Percentiles rank a stretch among this genome's conserved stretches.
Conservation (phyloP, 768 basidiomycete species). For the Suillus clintonianus region DNA sequence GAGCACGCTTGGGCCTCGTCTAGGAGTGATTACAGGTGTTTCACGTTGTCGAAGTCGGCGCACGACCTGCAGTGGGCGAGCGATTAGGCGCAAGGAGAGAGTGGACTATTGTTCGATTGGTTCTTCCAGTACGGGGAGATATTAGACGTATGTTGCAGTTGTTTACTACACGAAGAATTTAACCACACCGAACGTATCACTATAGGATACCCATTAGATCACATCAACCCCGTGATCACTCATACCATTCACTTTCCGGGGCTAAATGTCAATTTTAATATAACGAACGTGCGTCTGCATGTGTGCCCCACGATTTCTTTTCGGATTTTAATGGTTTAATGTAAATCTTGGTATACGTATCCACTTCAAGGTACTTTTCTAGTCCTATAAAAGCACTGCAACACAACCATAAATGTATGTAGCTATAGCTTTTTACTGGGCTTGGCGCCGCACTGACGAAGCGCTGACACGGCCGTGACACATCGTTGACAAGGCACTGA, state of each 20-base stretch:
- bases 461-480: too few species aligned
- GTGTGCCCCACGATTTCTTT: too few species aligned
- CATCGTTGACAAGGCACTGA: too few species aligned
- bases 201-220: slow-evolving; percentile 80
- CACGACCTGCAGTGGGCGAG: slow-evolving; percentile 71
- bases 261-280: too few species aligned
- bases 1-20: slow-evolving; percentile 72
- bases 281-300: too few species aligned
- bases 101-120: slow-evolving; percentile 82
- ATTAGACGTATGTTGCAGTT: slow-evolving; percentile 58
- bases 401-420: too few species aligned
- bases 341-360: too few species aligned
- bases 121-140: slow-evolving; percentile 82
- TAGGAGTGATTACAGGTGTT: slow-evolving; percentile 87
- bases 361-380: too few species aligned
- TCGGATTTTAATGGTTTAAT: too few species aligned
- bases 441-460: too few species aligned
- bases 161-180: neutral
- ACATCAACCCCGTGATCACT: slow-evolving; percentile 86
- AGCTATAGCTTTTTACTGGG: too few species aligned
- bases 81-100: slow-evolving; percentile 78
- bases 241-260: slow-evolving; percentile 80
- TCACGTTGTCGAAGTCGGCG: slow-evolving; percentile 79
- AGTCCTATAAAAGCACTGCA: too few species aligned
- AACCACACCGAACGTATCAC: neutral